Conservation (phyloP, 768 basidiomycete species). For the Leccinum subgranulosum region DNA sequence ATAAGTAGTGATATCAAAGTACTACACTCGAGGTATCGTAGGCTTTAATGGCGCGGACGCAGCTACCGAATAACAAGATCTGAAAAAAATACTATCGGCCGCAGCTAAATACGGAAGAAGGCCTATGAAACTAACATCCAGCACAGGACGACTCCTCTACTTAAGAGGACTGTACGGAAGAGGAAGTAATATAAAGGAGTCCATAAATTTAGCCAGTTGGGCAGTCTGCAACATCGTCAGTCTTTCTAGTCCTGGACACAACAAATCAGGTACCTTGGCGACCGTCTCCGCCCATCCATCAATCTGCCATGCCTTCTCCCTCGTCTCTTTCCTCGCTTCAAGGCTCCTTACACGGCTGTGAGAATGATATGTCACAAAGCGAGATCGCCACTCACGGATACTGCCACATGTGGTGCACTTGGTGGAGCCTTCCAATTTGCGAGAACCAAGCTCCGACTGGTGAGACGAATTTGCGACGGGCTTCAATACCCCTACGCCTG, state of each 20-base stretch:
- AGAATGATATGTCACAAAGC: conserved; percentile 7
- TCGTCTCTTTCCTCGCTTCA: conserved; percentile 74
- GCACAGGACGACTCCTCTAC: conserved; percentile 33
- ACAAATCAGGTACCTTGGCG: conserved; percentile 58
- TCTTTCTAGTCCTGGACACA: not conserved
- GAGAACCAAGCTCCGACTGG: conserved; percentile 94
- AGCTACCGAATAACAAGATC: not conserved
- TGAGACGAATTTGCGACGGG: conserved; percentile 79
- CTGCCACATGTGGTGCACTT: conserved; percentile 98
- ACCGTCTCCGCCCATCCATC: conserved; percentile 97
- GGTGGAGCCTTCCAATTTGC: conserved; percentile 77
- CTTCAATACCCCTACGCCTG: conserved; percentile 94
- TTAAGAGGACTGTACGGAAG: conserved; percentile 84
- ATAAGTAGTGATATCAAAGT: not conserved
- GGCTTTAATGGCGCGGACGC: not conserved
- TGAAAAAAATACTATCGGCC: not conserved
- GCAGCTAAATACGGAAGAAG: not conserved
- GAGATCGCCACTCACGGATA: conserved; percentile 63
- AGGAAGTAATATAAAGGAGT: conserved; percentile 77
- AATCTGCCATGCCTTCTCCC: conserved; percentile 91
- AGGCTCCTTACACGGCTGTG: conserved; percentile 49
- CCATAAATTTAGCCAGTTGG: conserved; percentile 83
- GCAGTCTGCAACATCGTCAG: conserved; percentile 62
- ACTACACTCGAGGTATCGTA: not conserved
- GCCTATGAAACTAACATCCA: not conserved